These are phyloP conservation scores for Rauvolfia tetraphylla DNA, from an alignment of 257 asterid genomes.

Conservation along the genomic window DNA sequence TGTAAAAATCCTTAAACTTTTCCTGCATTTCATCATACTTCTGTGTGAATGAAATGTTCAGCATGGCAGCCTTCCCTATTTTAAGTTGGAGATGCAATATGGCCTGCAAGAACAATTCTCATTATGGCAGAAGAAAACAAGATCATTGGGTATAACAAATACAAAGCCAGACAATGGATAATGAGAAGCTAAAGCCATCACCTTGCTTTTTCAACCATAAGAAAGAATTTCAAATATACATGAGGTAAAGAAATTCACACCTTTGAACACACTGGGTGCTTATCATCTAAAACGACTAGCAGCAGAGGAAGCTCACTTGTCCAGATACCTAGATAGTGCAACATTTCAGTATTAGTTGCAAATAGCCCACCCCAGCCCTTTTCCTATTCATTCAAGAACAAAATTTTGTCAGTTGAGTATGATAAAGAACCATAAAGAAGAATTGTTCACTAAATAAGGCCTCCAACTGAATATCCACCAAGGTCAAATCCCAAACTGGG, in stretches of 20 bases:
- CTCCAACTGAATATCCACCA: neutral
- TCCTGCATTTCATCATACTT: conserved; percentile 62
- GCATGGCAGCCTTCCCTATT: conserved; percentile 54
- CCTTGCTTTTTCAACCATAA: neutral
- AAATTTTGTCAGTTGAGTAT: conserved; percentile 1
- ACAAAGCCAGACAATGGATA: conserved; percentile 7
- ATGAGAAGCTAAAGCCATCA: conserved; percentile 1
- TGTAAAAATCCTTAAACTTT: conserved; percentile 45
- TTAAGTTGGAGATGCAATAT: conserved; percentile 64
- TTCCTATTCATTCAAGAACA: conserved; percentile 37
- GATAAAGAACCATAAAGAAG: conserved; percentile 5
- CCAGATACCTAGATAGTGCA: conserved; percentile 56
- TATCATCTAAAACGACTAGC: conserved; percentile 58
- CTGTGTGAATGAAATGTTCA: conserved; percentile 39
- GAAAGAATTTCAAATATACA: neutral
- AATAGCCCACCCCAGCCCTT: conserved; percentile 37
- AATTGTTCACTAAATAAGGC: neutral
- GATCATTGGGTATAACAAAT: neutral
- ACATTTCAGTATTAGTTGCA: conserved; percentile 47
- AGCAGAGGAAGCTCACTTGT: conserved; percentile 64
- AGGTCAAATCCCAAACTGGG: neutral
- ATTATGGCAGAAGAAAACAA: conserved; percentile 7
- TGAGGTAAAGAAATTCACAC: conserved; percentile 25
- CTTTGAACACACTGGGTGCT: conserved; percentile 58
- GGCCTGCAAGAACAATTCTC: conserved; percentile 53